These are phyloP conservation scores for Aspergillus pseudotamarii DNA, from an alignment of 2,329 filamentous ascomycete species.

Conservation along the genomic window DNA sequence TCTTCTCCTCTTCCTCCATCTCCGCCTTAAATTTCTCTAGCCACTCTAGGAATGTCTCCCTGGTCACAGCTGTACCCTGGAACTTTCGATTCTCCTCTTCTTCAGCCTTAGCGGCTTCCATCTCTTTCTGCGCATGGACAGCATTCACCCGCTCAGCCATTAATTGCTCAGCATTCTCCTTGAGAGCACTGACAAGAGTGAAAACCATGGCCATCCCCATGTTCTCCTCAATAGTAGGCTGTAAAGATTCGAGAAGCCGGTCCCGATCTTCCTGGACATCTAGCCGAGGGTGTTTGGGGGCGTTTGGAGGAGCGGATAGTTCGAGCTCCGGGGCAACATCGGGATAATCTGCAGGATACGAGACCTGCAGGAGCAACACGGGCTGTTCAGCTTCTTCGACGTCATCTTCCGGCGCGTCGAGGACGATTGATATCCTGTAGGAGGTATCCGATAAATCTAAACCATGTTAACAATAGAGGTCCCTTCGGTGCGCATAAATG, in stretches of 20 bases:
- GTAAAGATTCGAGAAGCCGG: conserved; percentile 69
- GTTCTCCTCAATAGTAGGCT: conserved; percentile 83
- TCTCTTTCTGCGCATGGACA: conserved; percentile 56
- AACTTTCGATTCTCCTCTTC: conserved; percentile 96
- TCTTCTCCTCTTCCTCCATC: conserved; percentile 71
- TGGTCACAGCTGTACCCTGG: conserved; percentile 85
- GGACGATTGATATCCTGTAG: conserved; percentile 81
- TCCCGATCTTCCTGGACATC: conserved; percentile 79
- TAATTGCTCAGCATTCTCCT: conserved; percentile 86
- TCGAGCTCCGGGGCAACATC: conserved; percentile 84
- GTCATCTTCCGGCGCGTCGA: conserved; percentile 73
- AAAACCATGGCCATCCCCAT: conserved; percentile 98
- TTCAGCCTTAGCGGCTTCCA: conserved; percentile 65
- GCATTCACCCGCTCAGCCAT: conserved; percentile 72
- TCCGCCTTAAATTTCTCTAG: conserved; percentile 75
- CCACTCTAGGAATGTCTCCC: conserved; percentile 84
- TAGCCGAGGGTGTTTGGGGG: conserved; percentile 70
- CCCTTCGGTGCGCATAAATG: background rate
- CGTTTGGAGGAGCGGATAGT: conserved; percentile 72
- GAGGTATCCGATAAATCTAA: conserved; percentile 86
- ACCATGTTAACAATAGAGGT: background rate
- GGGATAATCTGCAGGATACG: conserved; percentile 88
- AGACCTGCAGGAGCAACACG: conserved; percentile 77
- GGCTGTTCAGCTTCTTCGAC: conserved; percentile 65
- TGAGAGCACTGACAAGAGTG: conserved; percentile 81